These are phyloP conservation scores for Ophiostoma ips DNA, from an alignment of 2,329 filamentous ascomycete species.

Conservation along the genomic window DNA sequence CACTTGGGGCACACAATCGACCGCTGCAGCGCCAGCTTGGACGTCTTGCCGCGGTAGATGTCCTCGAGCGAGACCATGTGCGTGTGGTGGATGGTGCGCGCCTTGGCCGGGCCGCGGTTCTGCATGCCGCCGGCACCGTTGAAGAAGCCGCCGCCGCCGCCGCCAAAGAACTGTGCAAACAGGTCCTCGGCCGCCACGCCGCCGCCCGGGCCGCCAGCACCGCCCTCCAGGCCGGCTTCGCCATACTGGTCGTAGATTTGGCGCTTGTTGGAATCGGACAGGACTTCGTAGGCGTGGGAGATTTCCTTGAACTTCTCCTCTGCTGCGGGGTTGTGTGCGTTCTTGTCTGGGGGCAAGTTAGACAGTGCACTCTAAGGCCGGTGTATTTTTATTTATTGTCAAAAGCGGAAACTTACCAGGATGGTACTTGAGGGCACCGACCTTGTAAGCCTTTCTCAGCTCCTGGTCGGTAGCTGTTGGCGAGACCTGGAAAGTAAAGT, in stretches of 20 bases:
- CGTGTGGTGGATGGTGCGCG: conserved; percentile 91
- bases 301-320: conserved; percentile 98
- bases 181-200: conserved; percentile 95
- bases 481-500: conserved; percentile 42
- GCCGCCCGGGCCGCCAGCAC: conserved; percentile 49
- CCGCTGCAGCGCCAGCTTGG: conserved; percentile 92
- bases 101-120: conserved; percentile 69
- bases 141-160: conserved; percentile 55
- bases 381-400: too few relatives aligned
- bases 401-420: conserved; percentile 44
- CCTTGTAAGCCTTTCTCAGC: conserved; percentile 83
- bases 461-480: conserved; percentile 71
- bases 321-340: conserved; percentile 80
- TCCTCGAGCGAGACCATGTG: conserved; percentile 98
- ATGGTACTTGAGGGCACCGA: conserved; percentile 69
- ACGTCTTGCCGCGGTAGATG: conserved; percentile 95
- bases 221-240: conserved; percentile 88
- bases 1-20: conserved; percentile 95
- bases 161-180: conserved; percentile 93
- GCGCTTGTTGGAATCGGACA: conserved; percentile 86
- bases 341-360: conserved; percentile 58
- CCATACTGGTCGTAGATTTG: conserved; percentile 93
- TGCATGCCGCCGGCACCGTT: conserved; percentile 63
- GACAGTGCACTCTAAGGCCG: background rate
- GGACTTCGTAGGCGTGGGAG: conserved; percentile 87